These are phyloP conservation scores for Saccharomyces hybrid DNA, from an alignment of 1,139 yeast species.

Conservation along the genomic window DNA sequence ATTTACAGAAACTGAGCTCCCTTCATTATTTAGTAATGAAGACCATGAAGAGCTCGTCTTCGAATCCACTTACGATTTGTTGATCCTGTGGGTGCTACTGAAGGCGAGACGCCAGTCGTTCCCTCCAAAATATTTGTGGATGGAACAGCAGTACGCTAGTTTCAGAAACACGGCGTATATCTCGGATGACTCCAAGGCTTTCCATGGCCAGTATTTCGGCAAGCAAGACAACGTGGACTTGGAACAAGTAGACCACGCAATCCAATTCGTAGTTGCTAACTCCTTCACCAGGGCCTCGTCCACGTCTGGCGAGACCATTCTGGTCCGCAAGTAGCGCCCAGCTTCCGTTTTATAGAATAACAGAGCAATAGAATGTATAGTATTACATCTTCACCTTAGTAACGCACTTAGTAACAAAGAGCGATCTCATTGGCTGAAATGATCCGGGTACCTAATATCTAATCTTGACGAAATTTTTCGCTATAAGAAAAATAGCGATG, in stretches of 20 bases:
- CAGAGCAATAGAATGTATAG: not conserved
- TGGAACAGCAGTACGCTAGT: conserved; percentile 7
- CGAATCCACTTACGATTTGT: conserved; percentile 17
- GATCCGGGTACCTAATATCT: not conserved
- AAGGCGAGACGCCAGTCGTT: conserved; percentile 14
- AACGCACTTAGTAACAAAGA: not conserved
- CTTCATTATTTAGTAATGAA: conserved; percentile 9
- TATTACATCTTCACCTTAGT: not conserved
- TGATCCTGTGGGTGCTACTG: conserved; percentile 21
- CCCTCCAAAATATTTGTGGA: conserved; percentile 15
- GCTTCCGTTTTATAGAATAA: not conserved
- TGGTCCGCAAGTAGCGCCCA: not conserved
- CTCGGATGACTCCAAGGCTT: conserved; percentile 5
- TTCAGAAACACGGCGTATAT: not conserved
- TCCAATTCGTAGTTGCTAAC: conserved; percentile 11
- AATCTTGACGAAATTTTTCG: not conserved
- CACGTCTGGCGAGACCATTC: not conserved
- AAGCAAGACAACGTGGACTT: conserved; percentile 6
- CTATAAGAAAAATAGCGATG: not conserved
- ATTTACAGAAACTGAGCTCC: conserved; percentile 17
- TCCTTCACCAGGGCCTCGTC: conserved; percentile 15
- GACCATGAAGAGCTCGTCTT: conserved; percentile 15
- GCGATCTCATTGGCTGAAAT: not conserved
- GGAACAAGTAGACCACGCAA: conserved; percentile 10
- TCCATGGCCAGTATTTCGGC: conserved; percentile 1